Conservation (phyloP, 2,329 filamentous ascomycete genomes). For the Fusarium guadeloupense region DNA sequence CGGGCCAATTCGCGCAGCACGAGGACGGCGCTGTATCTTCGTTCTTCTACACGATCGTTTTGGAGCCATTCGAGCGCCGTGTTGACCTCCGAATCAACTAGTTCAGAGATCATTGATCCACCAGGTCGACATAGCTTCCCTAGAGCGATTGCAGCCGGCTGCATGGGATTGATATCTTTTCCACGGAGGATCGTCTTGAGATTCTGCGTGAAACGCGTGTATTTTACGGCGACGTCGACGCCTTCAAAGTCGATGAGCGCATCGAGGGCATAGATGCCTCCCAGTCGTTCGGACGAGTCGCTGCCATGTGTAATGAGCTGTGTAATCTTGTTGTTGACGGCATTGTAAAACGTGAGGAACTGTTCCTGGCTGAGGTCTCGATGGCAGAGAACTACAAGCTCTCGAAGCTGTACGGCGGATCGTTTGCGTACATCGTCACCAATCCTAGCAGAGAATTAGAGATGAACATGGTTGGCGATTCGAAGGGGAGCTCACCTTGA, state of each 20-base stretch:
- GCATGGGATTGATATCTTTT: conserved; percentile 90
- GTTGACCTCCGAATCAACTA: conserved; percentile 97
- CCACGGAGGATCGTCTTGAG: conserved; percentile 88
- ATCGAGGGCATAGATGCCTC: conserved; percentile 91
- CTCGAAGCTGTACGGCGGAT: conserved; percentile 63
- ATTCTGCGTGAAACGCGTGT: conserved; percentile 91
- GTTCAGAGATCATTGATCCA: conserved; percentile 90
- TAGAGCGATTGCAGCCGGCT: conserved; percentile 86
- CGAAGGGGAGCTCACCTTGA: conserved; percentile 58
- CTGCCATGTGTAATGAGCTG: conserved; percentile 82
- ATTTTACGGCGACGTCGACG: conserved; percentile 91
- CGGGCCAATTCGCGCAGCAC: conserved; percentile 89
- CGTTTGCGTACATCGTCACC: conserved; percentile 62
- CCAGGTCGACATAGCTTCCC: conserved; percentile 92
- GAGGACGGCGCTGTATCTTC: conserved; percentile 91
- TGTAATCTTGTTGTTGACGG: conserved; percentile 66
- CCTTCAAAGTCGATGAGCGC: conserved; percentile 96
- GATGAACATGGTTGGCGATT: not conserved
- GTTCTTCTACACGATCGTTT: conserved; percentile 90
- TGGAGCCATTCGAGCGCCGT: conserved; percentile 97
- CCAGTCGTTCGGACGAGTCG: conserved; percentile 88
- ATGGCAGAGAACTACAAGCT: conserved; percentile 64
- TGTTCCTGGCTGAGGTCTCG: conserved; percentile 82
- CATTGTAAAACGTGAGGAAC: conserved; percentile 70
- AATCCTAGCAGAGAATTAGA: conserved; percentile 42